Evolutionary conservation across 768 basidiomycete species (phyloP).

Genomic region (Suillus luteus): DNA sequence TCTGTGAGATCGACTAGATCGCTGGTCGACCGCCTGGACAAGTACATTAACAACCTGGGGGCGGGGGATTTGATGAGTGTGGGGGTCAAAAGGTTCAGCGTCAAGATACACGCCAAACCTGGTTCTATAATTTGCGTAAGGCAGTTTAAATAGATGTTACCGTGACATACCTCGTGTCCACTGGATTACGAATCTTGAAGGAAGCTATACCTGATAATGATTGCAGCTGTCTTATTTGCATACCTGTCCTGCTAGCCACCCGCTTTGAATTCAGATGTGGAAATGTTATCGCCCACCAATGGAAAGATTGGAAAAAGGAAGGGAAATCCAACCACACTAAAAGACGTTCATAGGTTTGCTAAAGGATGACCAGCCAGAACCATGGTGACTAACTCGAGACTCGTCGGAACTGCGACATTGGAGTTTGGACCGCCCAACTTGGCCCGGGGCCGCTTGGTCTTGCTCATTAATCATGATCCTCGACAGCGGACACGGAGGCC

Average conservation of each 20-base stretch:
- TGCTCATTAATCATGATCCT: neutral
- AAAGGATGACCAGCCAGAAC: neutral
- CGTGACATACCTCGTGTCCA: slow-evolving; percentile 1
- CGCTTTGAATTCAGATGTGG: neutral
- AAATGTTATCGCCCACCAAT: neutral
- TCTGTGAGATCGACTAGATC: slow-evolving; percentile 8
- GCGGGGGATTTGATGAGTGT: neutral
- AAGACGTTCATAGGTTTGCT: neutral
- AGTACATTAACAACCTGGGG: neutral
- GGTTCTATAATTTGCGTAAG: slow-evolving; percentile 3
- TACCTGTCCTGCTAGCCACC: neutral
- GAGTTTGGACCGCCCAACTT: neutral
- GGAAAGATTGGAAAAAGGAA: neutral
- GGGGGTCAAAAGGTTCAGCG: slow-evolving; percentile 2
- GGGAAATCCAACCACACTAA: neutral
- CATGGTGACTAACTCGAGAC: neutral
- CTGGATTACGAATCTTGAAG: neutral
- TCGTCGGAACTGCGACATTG: neutral
- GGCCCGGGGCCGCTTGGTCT: neutral
- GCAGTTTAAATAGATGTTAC: slow-evolving; percentile 5
- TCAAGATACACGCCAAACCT: slow-evolving; percentile 3
- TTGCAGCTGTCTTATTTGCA: neutral
- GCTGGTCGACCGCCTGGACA: neutral
- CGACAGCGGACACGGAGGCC: neutral
- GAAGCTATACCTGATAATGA: neutral